Conservation (phyloP, 768 basidiomycete genomes). For the Filobasidium floriforme region DNA sequence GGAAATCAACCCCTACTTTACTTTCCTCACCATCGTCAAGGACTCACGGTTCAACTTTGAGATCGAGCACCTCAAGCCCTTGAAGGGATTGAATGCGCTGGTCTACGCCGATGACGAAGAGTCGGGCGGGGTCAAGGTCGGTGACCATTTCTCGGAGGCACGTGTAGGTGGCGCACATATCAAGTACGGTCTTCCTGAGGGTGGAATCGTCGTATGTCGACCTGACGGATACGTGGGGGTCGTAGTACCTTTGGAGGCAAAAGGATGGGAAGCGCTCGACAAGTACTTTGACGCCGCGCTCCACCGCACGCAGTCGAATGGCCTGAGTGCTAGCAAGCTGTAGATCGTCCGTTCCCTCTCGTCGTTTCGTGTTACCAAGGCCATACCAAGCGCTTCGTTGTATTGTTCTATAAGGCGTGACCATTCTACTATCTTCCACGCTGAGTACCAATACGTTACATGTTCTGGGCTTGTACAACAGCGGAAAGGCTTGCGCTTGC, state of each 20-base stretch:
- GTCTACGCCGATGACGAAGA: constrained; percentile 25
- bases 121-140: constrained; percentile 17
- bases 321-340: too few species aligned
- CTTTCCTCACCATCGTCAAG: constrained; percentile 23
- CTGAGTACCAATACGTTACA: too few species aligned
- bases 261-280: constrained; percentile 34
- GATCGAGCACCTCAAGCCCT: constrained; percentile 19
- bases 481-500: too few species aligned
- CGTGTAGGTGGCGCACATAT: constrained; percentile 21
- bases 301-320: not conserved
- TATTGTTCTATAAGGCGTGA: too few species aligned
- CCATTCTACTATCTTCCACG: too few species aligned
- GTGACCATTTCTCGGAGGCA: constrained; percentile 11
- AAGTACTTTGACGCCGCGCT: constrained; percentile 35
- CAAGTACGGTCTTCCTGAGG: constrained; percentile 26
- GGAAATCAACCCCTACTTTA: constrained; percentile 25
- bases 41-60: constrained; percentile 22
- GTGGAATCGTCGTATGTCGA: constrained; percentile 41
- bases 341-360: too few species aligned
- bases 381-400: too few species aligned
- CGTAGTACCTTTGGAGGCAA: constrained; percentile 31
- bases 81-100: constrained; percentile 21
- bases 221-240: constrained; percentile 44
- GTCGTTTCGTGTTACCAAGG: too few species aligned
- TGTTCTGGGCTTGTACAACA: too few species aligned